A percentile compares a stretch with the other conserved stretches of the same genome.
phyloP scores from a whole-genome alignment of 2,329 filamentous ascomycete species.

The Fusarium guadeloupense region DNA sequence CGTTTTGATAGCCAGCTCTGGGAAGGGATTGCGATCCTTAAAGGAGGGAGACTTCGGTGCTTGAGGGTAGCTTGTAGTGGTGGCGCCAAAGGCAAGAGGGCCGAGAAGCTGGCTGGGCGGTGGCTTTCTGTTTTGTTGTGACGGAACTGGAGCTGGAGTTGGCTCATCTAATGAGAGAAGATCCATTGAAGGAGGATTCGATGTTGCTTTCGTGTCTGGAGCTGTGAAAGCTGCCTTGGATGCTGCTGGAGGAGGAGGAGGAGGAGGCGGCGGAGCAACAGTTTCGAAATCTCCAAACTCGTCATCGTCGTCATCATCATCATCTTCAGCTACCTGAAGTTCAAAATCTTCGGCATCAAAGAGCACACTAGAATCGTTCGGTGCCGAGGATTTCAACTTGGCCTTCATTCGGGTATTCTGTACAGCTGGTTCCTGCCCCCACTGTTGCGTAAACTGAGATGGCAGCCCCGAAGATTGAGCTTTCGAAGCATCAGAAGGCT shows the following conservation, averaged over 20 bases:
- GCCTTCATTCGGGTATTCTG: slow-evolving; percentile 32
- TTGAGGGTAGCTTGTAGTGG: slow-evolving; percentile 52
- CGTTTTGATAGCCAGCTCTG: slow-evolving; percentile 58
- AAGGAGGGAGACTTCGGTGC: slow-evolving; percentile 63
- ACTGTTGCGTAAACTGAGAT: slow-evolving; percentile 21
- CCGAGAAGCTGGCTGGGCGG: slow-evolving; percentile 47
- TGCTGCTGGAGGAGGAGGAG: slow-evolving; percentile 15
- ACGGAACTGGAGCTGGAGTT: slow-evolving; percentile 35
- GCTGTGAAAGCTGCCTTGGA: slow-evolving; percentile 13
- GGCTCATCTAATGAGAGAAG: slow-evolving; percentile 53
- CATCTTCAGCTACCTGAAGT: slow-evolving; percentile 50
- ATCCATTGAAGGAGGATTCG: slow-evolving; percentile 49
- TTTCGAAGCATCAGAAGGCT: slow-evolving; percentile 3
- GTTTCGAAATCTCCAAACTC: slow-evolving; percentile 69
- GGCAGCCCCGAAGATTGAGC: slow-evolving; percentile 6
- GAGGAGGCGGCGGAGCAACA: slow-evolving; percentile 46
- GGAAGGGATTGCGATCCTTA: slow-evolving; percentile 63
- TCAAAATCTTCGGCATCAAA: slow-evolving; percentile 72
- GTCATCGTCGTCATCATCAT: slow-evolving; percentile 60
- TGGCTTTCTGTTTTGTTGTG: slow-evolving; percentile 33
- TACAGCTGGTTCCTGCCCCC: slow-evolving; percentile 3
- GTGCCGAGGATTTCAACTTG: slow-evolving; percentile 34
- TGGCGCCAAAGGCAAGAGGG: slow-evolving; percentile 43
- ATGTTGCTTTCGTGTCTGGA: slow-evolving; percentile 26
- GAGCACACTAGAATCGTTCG: slow-evolving; percentile 63